Conservation (phyloP, 1,284 basidiomycete genomes). For the Tranzscheliella williamsii region DNA sequence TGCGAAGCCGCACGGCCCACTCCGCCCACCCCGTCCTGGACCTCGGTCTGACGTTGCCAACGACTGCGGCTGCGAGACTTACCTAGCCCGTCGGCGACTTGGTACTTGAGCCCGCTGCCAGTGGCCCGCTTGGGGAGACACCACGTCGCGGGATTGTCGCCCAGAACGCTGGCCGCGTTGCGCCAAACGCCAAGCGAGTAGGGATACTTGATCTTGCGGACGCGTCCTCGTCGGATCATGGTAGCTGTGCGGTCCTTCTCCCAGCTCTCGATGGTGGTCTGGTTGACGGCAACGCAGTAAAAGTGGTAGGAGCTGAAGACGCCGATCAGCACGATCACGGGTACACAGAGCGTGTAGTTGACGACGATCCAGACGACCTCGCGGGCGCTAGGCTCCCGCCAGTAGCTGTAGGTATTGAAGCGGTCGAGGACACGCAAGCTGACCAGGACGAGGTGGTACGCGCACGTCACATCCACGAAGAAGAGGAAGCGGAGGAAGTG, state of each 20-base stretch:
- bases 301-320: constrained; percentile 79
- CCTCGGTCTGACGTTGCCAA: background rate
- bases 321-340: constrained; percentile 83
- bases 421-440: constrained; percentile 40
- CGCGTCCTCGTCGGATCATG: constrained; percentile 80
- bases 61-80: constrained; percentile 1
- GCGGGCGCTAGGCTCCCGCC: constrained; percentile 72
- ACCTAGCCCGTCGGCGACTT: constrained; percentile 68
- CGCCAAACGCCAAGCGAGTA: constrained; percentile 75
- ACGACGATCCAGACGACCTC: constrained; percentile 83
- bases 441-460: constrained; percentile 40
- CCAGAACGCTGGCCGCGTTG: constrained; percentile 79
- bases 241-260: constrained; percentile 93
- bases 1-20: no score
- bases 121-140: constrained; percentile 70
- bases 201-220: constrained; percentile 82
- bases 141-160: constrained; percentile 75
- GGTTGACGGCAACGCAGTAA: constrained; percentile 77
- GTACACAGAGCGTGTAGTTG: constrained; percentile 83
- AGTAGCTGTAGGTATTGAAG: constrained; percentile 33
- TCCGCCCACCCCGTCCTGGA: background rate
- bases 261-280: constrained; percentile 95
- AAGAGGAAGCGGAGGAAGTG: constrained; percentile 63
- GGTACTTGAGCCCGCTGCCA: constrained; percentile 53
- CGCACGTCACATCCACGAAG: constrained; percentile 81